Conservation (phyloP, 1,139 yeast genomes). For the Candida tropicalis region DNA sequence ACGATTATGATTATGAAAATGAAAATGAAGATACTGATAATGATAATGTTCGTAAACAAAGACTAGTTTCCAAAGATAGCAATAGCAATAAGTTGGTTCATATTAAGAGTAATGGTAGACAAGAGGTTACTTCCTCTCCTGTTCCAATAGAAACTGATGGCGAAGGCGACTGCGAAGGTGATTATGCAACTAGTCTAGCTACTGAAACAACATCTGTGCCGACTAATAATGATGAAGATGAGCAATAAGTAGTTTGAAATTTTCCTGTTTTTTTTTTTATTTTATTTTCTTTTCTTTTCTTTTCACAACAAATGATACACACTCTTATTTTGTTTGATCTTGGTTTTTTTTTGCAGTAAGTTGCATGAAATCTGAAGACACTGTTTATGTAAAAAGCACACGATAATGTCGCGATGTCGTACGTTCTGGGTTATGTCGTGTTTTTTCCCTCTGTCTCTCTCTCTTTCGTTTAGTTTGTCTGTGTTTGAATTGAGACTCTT, state of each 20-base stretch:
- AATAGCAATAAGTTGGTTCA: constrained; percentile 27
- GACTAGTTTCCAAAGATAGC: constrained; percentile 34
- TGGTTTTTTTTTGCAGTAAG: background rate
- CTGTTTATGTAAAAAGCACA: no score
- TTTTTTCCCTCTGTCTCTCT: background rate
- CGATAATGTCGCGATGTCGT: background rate
- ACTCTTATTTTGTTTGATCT: no score
- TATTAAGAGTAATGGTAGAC: constrained; percentile 26
- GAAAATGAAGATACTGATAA: constrained; percentile 21
- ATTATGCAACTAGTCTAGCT: constrained; percentile 27
- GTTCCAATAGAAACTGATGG: constrained; percentile 17
- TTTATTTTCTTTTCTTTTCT: background rate
- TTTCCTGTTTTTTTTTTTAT: background rate
- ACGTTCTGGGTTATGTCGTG: constrained; percentile 1
- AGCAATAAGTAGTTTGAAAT: constrained; percentile 35
- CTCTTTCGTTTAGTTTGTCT: background rate
- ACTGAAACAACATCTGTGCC: constrained; percentile 58
- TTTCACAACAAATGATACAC: no score
- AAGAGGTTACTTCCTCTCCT: constrained; percentile 25
- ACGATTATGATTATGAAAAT: constrained; percentile 21
- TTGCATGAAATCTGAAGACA: no score
- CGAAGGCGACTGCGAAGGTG: constrained; percentile 14
- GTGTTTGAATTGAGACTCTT: no score
- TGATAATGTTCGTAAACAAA: constrained; percentile 34
- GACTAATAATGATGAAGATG: constrained; percentile 70